Evolutionary conservation across 768 basidiomycete species (phyloP), one percentile per base, ranked within the genome.

Genomic region (Tylopilus cervinicoccineus): DNA sequence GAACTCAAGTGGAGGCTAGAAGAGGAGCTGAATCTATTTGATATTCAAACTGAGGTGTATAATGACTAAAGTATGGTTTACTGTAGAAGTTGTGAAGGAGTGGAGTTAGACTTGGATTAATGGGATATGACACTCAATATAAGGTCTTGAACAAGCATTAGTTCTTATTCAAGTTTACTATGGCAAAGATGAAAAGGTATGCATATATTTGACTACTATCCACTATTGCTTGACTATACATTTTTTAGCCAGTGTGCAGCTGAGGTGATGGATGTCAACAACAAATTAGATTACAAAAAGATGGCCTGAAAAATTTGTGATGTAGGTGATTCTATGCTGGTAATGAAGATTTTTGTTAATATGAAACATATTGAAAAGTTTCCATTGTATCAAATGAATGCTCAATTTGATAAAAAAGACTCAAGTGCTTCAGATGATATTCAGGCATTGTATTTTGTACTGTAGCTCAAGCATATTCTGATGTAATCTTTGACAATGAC

Each of bases 261-360:
- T 19, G 29, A 55, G 23, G 44, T 33, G 6, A 55, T 55, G 37
- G 45, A 55, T 19, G 17, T 55, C 14, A 20, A 55, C 20, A 44
- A 55, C 14, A 17, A 38, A 6, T 17, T 6, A 2, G 46, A 59
- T 26, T 59, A 56, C 27, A 40, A 45, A 24, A 48, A 54, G 12
- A 59, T 59, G 55, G 43, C 54, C 2, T 39, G 36, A 19, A 56
- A 59, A n/a, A 47, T 54, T 16, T 16, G 6, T 4, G 32, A 42
- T 12, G 13, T 31, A 24, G 19, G 14, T 12, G 13, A 24, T 11
- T 3, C 2, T 2, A 3, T 17, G 9, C 8, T 16, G 6, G 12
- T 19, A 3, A 48, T 24, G 2, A 57, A 59, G 16, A 19, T 55
- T 6, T 14, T 43, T 2, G n/a, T 59, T 1, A 16, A 52, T 14